These are phyloP conservation scores for Vitellaria paradoxa DNA, from an alignment of 179 eudicot species.

Conservation along the genomic window DNA sequence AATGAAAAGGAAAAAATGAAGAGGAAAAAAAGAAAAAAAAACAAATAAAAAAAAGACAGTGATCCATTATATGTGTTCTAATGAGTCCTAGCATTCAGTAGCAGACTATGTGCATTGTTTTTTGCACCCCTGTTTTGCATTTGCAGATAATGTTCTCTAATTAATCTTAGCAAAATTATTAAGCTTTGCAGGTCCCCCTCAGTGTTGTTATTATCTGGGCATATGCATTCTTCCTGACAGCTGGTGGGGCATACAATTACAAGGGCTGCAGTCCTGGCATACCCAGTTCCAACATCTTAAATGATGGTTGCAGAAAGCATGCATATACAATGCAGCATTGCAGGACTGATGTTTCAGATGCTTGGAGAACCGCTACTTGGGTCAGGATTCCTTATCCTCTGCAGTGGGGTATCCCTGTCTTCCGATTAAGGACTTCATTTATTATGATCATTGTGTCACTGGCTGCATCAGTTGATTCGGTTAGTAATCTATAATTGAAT, in stretches of 20 bases:
- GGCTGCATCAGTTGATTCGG: constrained; percentile 86
- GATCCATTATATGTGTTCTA: neutral
- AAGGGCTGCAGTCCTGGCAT: constrained; percentile 71
- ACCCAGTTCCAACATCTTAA: constrained; percentile 81
- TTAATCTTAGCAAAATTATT: constrained; percentile 1
- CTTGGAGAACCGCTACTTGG: constrained; percentile 86
- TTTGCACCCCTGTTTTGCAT: neutral
- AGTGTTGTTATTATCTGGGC: constrained; percentile 81
- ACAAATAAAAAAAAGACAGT: neutral
- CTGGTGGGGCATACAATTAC: constrained; percentile 93
- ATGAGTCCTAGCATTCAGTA: neutral
- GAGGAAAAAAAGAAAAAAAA: neutral
- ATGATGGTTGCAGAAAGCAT: constrained; percentile 72
- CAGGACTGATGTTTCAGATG: constrained; percentile 91
- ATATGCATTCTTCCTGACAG: constrained; percentile 91
- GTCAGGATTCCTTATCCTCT: constrained; percentile 85
- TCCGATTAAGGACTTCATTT: constrained; percentile 75
- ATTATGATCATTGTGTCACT: constrained; percentile 80
- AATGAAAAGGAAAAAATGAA: neutral
- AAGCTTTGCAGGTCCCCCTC: constrained; percentile 71
- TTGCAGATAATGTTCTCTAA: neutral
- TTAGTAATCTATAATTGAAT: constrained; percentile 31
- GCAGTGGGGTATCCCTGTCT: constrained; percentile 94
- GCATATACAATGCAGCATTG: constrained; percentile 94
- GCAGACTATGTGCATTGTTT: neutral